Conservation (phyloP, 2,329 filamentous ascomycete genomes). For the Neocatenulostroma microsporum region DNA sequence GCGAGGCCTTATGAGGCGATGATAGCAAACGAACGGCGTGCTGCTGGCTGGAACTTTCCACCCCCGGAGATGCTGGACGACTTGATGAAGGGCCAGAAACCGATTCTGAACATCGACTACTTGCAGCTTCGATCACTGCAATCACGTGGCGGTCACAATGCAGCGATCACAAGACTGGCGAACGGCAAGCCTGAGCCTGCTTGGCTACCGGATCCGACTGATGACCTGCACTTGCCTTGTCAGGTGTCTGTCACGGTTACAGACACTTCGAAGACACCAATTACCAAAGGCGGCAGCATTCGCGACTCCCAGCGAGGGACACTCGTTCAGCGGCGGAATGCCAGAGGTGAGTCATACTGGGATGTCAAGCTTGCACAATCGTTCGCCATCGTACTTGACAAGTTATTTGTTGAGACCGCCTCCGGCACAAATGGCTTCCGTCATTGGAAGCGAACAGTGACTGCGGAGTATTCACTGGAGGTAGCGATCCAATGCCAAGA, state of each 20-base stretch:
- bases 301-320: constrained; percentile 11
- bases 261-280: constrained; percentile 52
- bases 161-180: neutral
- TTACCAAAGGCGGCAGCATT: constrained; percentile 6
- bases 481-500: constrained; percentile 25
- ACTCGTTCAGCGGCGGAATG: constrained; percentile 9
- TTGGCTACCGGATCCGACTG: constrained; percentile 19
- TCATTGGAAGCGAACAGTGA: constrained; percentile 17
- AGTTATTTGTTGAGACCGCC: constrained; percentile 14
- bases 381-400: constrained; percentile 18
- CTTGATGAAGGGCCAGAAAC: constrained; percentile 17
- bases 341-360: constrained; percentile 9
- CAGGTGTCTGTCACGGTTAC: constrained; percentile 16
- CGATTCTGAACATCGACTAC: constrained; percentile 15
- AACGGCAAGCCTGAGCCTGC: constrained; percentile 4
- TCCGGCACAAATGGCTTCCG: constrained; percentile 9
- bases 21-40: constrained; percentile 7
- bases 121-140: constrained; percentile 9
- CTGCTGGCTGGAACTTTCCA: constrained; percentile 22
- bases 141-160: neutral
- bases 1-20: constrained; percentile 7
- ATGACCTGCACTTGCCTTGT: constrained; percentile 14
- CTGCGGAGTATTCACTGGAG: constrained; percentile 17
- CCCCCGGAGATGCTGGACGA: constrained; percentile 23
- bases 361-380: constrained; percentile 18